These are phyloP conservation scores for Colletotrichum liaoningense DNA, from an alignment of 2,329 filamentous ascomycete species.

Conservation along the genomic window DNA sequence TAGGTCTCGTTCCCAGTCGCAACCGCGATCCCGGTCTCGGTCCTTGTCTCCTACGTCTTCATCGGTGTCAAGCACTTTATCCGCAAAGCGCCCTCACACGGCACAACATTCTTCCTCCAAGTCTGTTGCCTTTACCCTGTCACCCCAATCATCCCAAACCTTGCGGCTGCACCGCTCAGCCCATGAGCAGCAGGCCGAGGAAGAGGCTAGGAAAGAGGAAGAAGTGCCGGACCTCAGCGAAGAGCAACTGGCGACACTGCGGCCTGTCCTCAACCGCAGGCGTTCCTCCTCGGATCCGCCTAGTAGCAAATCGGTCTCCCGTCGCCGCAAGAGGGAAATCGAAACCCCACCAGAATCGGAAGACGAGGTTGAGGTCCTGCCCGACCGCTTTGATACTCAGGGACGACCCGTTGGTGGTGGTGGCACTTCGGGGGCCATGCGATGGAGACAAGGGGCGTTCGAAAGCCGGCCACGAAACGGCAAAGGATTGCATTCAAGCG, in stretches of 20 bases:
- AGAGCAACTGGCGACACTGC: constrained; percentile 31
- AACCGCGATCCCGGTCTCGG: constrained; percentile 18
- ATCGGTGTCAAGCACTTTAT: constrained; percentile 21
- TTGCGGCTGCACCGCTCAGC: constrained; percentile 54
- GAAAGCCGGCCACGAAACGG: constrained; percentile 47
- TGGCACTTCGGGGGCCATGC: constrained; percentile 38
- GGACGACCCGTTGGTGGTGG: constrained; percentile 53
- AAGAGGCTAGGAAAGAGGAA: constrained; percentile 30
- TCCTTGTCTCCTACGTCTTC: constrained; percentile 29
- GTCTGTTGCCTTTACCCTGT: constrained; percentile 60
- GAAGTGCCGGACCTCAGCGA: constrained; percentile 31
- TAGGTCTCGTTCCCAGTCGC: constrained; percentile 15
- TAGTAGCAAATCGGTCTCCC: constrained; percentile 43
- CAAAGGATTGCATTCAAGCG: constrained; percentile 50
- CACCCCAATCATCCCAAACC: constrained; percentile 60
- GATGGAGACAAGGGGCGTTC: constrained; percentile 56
- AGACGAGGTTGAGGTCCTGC: constrained; percentile 56
- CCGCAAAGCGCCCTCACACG: constrained; percentile 6
- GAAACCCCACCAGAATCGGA: constrained; percentile 43
- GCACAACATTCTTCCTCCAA: constrained; percentile 45
- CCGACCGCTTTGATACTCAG: constrained; percentile 58
- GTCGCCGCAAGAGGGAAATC: constrained; percentile 37
- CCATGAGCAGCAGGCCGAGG: constrained; percentile 43
- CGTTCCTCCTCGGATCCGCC: constrained; percentile 49
- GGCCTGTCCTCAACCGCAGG: constrained; percentile 38